Percentiles rank a stretch among this genome's conserved stretches.
Conservation (phyloP, 306 rosid genomes). For the Geum urbanum region DNA sequence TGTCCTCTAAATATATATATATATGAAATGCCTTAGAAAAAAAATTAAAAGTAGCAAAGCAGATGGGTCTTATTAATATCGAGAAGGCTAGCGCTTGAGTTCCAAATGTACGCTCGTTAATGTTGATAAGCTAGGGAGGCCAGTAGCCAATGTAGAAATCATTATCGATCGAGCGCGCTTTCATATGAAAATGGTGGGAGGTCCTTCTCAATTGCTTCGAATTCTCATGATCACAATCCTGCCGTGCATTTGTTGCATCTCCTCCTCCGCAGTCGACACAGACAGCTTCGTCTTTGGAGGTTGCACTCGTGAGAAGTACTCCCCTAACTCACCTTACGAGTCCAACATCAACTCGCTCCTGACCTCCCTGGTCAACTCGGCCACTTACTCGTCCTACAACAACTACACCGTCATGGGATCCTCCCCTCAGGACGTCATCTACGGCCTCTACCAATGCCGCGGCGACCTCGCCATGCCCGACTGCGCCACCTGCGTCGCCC, state of each 20-base stretch:
- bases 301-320: slow-evolving; percentile 66
- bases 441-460: slow-evolving; percentile 91
- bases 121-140: too few relatives aligned
- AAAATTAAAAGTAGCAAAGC: too few relatives aligned
- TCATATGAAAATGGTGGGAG: neutral
- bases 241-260: slow-evolving; percentile 7
- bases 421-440: slow-evolving; percentile 36
- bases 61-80: too few relatives aligned
- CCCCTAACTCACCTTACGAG: slow-evolving; percentile 57
- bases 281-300: slow-evolving; percentile 75
- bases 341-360: slow-evolving; percentile 82
- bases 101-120: too few relatives aligned
- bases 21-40: too few relatives aligned
- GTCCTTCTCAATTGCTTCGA: too few relatives aligned
- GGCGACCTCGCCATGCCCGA: slow-evolving; percentile 88
- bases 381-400: slow-evolving; percentile 82
- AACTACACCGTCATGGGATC: slow-evolving; percentile 66
- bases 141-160: too few relatives aligned
- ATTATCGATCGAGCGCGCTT: too few relatives aligned
- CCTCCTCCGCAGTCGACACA: slow-evolving; percentile 21
- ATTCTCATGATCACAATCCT: too few relatives aligned
- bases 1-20: too few relatives aligned
- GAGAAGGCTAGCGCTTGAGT: too few relatives aligned
- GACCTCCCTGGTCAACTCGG: slow-evolving; percentile 77
- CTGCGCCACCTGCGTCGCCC: slow-evolving; percentile 65